Percentiles rank a stretch among this genome's conserved stretches.
Evolutionary conservation across 495 filamentous ascomycete species (phyloP).

Genomic region (Aspergillus sclerotioniger): DNA sequence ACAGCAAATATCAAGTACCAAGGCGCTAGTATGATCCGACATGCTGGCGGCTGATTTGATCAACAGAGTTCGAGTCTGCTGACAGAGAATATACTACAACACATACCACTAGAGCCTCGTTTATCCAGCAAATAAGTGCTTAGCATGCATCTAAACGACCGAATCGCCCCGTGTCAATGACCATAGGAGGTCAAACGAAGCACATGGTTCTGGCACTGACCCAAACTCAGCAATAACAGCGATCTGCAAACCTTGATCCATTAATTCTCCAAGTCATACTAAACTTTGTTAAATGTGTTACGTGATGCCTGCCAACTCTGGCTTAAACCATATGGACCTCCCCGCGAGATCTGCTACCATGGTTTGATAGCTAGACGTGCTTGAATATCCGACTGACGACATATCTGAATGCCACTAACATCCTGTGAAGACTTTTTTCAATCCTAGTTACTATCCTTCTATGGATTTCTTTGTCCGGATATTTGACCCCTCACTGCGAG

Average conservation of each 20-base stretch:
- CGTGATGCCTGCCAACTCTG: neutral
- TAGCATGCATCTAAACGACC: too few species aligned
- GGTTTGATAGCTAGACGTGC: neutral
- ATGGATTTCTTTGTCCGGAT: too few species aligned
- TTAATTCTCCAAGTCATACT: neutral
- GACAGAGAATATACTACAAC: too few species aligned
- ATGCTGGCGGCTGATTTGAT: too few species aligned
- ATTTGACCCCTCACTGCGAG: too few species aligned
- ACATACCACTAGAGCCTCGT: too few species aligned
- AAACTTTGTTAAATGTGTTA: neutral
- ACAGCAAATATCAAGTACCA: neutral
- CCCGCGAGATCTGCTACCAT: neutral
- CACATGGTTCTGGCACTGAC: neutral
- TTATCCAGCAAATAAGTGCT: neutral
- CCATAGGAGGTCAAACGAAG: neutral
- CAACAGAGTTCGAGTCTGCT: too few species aligned
- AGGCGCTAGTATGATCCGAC: neutral
- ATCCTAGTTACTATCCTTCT: too few species aligned
- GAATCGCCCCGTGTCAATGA: too few species aligned
- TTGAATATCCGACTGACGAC: neutral
- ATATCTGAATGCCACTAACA: neutral
- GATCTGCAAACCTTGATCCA: neutral
- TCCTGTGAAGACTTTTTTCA: too few species aligned
- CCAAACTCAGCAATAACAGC: neutral
- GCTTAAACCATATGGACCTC: neutral